Conservation (phyloP, 2,329 filamentous ascomycete genomes). For the Didymosphaeria variabile region DNA sequence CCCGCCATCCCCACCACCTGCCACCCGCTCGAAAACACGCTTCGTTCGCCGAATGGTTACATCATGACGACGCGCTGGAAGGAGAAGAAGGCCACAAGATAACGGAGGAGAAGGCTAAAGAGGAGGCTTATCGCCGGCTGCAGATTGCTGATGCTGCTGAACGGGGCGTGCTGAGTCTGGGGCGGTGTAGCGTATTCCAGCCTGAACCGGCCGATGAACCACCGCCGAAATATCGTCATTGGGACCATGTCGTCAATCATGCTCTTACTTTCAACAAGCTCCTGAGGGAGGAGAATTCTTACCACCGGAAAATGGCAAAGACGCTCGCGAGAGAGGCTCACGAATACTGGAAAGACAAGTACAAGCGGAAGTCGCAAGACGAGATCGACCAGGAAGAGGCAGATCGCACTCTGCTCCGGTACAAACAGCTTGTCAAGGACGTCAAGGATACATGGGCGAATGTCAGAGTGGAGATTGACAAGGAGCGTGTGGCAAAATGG, state of each 20-base stretch:
- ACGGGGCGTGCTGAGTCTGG: slow-evolving; percentile 77
- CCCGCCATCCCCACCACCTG: slow-evolving; percentile 62
- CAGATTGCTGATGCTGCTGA: slow-evolving; percentile 77
- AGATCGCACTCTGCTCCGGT: slow-evolving; percentile 71
- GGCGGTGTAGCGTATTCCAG: slow-evolving; percentile 75
- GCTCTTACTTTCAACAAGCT: slow-evolving; percentile 82
- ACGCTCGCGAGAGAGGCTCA: slow-evolving; percentile 79
- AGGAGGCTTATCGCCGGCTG: slow-evolving; percentile 75
- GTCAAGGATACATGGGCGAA: slow-evolving; percentile 69
- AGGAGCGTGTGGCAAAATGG: slow-evolving; percentile 64
- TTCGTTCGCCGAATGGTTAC: slow-evolving; percentile 73
- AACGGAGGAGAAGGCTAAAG: slow-evolving; percentile 45
- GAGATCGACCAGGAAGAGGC: slow-evolving; percentile 82
- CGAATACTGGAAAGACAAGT: slow-evolving; percentile 76
- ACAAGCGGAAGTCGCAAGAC: slow-evolving; percentile 65
- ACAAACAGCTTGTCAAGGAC: slow-evolving; percentile 75
- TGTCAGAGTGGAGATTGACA: slow-evolving; percentile 66
- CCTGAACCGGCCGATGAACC: slow-evolving; percentile 79
- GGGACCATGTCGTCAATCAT: slow-evolving; percentile 84
- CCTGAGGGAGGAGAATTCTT: slow-evolving; percentile 78
- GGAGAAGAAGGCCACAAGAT: slow-evolving; percentile 52
- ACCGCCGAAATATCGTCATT: slow-evolving; percentile 81
- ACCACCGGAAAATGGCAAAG: slow-evolving; percentile 81
- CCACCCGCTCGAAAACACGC: slow-evolving; percentile 55
- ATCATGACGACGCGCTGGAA: slow-evolving; percentile 59